Base-by-base conservation (phyloP, 2,329 filamentous ascomycete genomes). In the Alternaria longipes region DNA sequence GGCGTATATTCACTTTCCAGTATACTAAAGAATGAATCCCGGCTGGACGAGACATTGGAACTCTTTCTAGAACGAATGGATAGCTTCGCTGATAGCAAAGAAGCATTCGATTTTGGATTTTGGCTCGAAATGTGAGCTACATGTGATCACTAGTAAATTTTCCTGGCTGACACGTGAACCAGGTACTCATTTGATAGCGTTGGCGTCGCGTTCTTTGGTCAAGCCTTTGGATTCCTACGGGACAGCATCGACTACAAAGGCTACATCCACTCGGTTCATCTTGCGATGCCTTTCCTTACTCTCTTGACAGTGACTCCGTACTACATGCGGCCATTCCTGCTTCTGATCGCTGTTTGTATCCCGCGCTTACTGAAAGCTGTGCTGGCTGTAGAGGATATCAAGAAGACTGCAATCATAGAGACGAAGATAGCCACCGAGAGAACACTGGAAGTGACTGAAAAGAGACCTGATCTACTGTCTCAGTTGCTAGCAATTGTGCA, bases 201-300 rank as follows among this genome's bases (percentile, higher is more conserved):
- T 26, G 60, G 62, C 8, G 66, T 61, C 54, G 44, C 60, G n/a
- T 64, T 69, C 41, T 68, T 66, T 18, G 67, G 67, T 3, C 60
- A 62, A n/a, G 56, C 54, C 5, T 72, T 73, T 53, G 67, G 68
- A 0, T 72, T 72, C 30, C n/a, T 71, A 14, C 53, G 56, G 24
- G 60, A 72, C 36, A 63, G 70, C 9, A 45, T 65, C n/a, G 70
- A 70, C 34, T 65, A 70, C 20, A 56, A 59, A 4, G 55, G 45
- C 16, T 72, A 70, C 44, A 73, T 73, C n/a, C 22, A 59, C 11
- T 61, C 80, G 1, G 70, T 81, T 0, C 75, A 81, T 56, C 75
- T 65, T 9, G 60, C 77, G 6, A 79, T 75, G 67, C 72, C 64
- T 11, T 68, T 68, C 34, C 60, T 69, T 58, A 65, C 24, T 36